Conservation (phyloP, 495 filamentous ascomycete genomes). For the Hypomontagnella monticulosa region DNA sequence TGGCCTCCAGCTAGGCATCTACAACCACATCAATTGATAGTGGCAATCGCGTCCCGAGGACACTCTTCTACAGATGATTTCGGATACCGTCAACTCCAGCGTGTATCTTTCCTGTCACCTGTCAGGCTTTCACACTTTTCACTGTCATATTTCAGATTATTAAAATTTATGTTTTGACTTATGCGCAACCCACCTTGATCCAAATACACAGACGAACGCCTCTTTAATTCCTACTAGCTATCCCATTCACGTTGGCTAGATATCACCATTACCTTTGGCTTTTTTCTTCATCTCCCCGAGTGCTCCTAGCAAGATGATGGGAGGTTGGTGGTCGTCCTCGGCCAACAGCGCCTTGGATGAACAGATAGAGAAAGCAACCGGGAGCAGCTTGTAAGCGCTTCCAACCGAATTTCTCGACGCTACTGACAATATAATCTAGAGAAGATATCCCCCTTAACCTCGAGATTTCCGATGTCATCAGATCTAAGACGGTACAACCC, state of each 20-base stretch:
- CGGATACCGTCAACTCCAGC: too few relatives aligned
- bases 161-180: neutral
- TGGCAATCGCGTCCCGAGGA: too few relatives aligned
- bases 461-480: slow-evolving; percentile 95
- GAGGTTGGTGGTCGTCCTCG: slow-evolving; percentile 91
- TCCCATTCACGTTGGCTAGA: neutral
- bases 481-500: slow-evolving; percentile 94
- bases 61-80: too few relatives aligned
- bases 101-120: too few relatives aligned
- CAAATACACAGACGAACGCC: too few relatives aligned
- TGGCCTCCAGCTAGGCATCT: too few relatives aligned
- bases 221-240: neutral
- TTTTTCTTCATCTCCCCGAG: slow-evolving; percentile 1
- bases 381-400: slow-evolving; percentile 80
- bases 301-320: slow-evolving; percentile 60
- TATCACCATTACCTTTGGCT: neutral
- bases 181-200: neutral
- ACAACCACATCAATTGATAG: too few relatives aligned
- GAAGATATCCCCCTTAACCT: slow-evolving; percentile 97
- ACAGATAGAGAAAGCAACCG: slow-evolving; percentile 94
- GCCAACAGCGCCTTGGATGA: slow-evolving; percentile 87
- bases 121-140: too few relatives aligned
- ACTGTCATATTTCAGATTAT: too few relatives aligned
- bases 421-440: slow-evolving; percentile 56
- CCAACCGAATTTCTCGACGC: neutral